Evolutionary conservation across 1,139 yeast genomes (phyloP).

Genomic region (Lodderomyces elongisporus): DNA sequence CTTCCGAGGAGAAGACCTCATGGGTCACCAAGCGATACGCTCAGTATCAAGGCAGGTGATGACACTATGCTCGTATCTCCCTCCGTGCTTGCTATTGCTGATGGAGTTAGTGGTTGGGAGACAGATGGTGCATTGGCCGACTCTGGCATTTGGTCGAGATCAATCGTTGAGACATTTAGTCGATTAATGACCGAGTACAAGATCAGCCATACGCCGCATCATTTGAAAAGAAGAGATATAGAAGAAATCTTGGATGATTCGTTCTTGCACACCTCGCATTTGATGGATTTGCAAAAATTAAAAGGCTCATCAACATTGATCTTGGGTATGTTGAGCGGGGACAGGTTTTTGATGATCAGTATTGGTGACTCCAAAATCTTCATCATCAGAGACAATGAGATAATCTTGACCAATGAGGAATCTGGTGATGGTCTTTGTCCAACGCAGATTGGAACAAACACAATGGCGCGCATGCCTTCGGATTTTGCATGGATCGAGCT

Average conservation of each 20-base stretch:
- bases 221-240: constrained; percentile 39
- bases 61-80: constrained; percentile 61
- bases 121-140: constrained; percentile 32
- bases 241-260: constrained; percentile 48
- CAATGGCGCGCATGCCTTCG: constrained; percentile 41
- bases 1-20: constrained; percentile 50
- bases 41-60: constrained; percentile 54
- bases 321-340: constrained; percentile 50
- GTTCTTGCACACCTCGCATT: constrained; percentile 46
- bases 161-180: constrained; percentile 50
- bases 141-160: constrained; percentile 53
- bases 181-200: constrained; percentile 46
- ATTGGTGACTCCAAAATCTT: constrained; percentile 54
- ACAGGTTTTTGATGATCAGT: constrained; percentile 42
- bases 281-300: constrained; percentile 48
- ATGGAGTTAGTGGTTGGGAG: constrained; percentile 62
- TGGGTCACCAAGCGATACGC: constrained; percentile 51
- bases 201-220: constrained; percentile 39
- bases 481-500: constrained; percentile 47
- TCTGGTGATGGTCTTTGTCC: constrained; percentile 47
- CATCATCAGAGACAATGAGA: constrained; percentile 44
- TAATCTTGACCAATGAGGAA: constrained; percentile 46
- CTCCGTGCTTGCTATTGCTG: constrained; percentile 53
- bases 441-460: constrained; percentile 53
- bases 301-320: constrained; percentile 52